Evolutionary conservation across 2,329 filamentous ascomycete species (phyloP), one percentile per base, ranked within the genome.

Genomic region (Fusarium proliferatum): DNA sequence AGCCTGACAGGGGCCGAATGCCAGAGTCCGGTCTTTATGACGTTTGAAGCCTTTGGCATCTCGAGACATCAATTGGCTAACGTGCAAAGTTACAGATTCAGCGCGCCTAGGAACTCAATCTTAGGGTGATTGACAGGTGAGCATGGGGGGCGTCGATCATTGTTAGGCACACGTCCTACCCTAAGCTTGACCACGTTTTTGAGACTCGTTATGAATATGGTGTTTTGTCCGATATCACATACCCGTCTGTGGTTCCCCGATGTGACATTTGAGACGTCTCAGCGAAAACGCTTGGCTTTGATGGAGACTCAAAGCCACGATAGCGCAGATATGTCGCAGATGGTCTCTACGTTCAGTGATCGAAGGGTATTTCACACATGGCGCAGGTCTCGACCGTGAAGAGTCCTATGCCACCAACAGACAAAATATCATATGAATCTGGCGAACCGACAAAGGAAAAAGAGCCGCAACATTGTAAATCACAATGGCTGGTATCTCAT

Each of bases 1-100:
- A 77, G 75, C 75, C 75, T 74, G 75, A 67, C 75, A 77, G 66
- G 75, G 75, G 64, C 66, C 56, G 42, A 30, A 52, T 23, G 23
- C 55, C 41, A 45, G 43, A 53, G 16, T 30, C 39, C 42, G 17
- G 52, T 26, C 23, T 41, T 30, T 30, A 58, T 71, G 63, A 68
- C 63, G 62, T 72, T 71, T 48, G 67, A 62, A 36, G 49, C n/a
- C 33, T 61, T 59, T 41, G 9, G 63, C 61, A 30, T 39, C 56
- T 30, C 48, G 41, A 38, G 36, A 21, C 28, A 56, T 23, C 41
- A 57, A 64, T 65, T 69, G 64, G 52, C 43, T 38, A 34, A 38
- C 30, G 39, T 23, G 30, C 28, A 57, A 56, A 19, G 57, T 60
- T 65, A 17, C 23, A 34, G 53, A 38, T 26, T 56, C 28, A 45